These are phyloP conservation scores for Meyerozyma athensensis DNA, from an alignment of 1,139 yeast genomes.

Conservation along the genomic window DNA sequence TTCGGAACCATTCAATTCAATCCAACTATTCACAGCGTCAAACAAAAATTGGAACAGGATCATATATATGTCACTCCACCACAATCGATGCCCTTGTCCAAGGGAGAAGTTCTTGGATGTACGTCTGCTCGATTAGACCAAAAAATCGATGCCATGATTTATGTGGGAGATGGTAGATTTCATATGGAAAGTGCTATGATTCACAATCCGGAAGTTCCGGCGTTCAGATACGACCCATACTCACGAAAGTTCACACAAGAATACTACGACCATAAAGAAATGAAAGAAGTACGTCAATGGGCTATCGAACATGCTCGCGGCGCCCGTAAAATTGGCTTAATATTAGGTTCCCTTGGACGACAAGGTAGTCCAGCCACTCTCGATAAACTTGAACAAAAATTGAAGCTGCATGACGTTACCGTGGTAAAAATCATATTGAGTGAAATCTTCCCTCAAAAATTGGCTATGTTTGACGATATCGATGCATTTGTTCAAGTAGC, in stretches of 20 bases:
- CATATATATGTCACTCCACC: conserved; percentile 72
- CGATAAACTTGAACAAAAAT: conserved; percentile 52
- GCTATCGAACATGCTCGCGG: conserved; percentile 61
- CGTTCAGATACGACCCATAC: conserved; percentile 92
- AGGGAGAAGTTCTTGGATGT: conserved; percentile 96
- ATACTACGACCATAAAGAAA: conserved; percentile 78
- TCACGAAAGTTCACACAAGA: conserved; percentile 87
- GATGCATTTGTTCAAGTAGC: conserved; percentile 98
- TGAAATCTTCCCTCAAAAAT: conserved; percentile 89
- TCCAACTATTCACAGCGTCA: conserved; percentile 82
- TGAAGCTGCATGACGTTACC: conserved; percentile 51
- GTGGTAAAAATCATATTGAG: conserved; percentile 82
- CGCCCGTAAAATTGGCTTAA: conserved; percentile 74
- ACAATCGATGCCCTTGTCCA: conserved; percentile 87
- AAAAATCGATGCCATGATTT: conserved; percentile 74
- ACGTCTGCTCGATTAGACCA: conserved; percentile 78
- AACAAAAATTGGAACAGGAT: conserved; percentile 49
- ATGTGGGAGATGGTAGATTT: conserved; percentile 94
- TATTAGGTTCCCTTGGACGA: conserved; percentile 93
- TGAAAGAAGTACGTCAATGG: conserved; percentile 66
- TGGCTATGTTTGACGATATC: conserved; percentile 90
- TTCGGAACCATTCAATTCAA: conserved; percentile 97
- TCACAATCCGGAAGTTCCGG: conserved; percentile 89
- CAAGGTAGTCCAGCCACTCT: conserved; percentile 88
- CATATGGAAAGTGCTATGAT: conserved; percentile 97